Evolutionary conservation across 495 filamentous ascomycete genomes (phyloP).

Genomic region (Lichenothelia convexa): DNA sequence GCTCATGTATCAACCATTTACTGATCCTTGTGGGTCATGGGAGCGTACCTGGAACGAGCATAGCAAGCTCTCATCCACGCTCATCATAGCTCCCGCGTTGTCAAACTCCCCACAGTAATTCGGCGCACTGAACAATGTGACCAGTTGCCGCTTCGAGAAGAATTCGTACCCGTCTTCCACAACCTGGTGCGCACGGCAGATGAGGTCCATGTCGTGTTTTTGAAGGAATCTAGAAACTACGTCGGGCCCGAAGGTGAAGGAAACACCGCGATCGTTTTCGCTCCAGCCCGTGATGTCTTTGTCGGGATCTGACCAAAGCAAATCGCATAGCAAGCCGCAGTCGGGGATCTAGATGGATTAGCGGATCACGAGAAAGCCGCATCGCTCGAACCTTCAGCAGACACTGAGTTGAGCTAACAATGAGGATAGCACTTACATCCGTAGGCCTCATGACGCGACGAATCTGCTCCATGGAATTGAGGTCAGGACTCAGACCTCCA

Average conservation of each 20-base stretch:
- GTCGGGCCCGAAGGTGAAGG: conserved; percentile 98
- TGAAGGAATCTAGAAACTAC: conserved; percentile 96
- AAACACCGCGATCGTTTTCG: conserved; percentile 96
- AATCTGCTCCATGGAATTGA: conserved; percentile 99
- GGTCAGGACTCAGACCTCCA: conserved; percentile 86
- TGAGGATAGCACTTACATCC: conserved; percentile 50
- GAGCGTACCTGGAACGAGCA: conserved; percentile 95
- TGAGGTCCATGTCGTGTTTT: conserved; percentile 99
- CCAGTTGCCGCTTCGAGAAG: conserved; percentile 95
- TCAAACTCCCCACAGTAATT: conserved; percentile 99
- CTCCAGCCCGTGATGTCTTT: conserved; percentile 99
- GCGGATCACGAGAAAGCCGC: no score
- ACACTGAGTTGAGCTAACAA: no score
- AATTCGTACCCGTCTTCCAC: conserved; percentile 99
- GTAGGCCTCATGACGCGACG: conserved; percentile 97
- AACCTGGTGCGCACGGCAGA: conserved; percentile 96
- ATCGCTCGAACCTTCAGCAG: no score
- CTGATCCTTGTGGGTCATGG: neutral
- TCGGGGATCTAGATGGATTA: conserved; percentile 74
- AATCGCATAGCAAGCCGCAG: conserved; percentile 91
- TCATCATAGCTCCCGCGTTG: conserved; percentile 99
- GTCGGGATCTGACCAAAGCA: conserved; percentile 96
- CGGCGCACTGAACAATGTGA: conserved; percentile 93
- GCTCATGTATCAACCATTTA: no score
- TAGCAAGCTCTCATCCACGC: conserved; percentile 94